Evolutionary conservation across 345 rosid genomes (phyloP), one percentile per base, ranked within the genome.

Genomic region (Raphanus raphanistrum): DNA sequence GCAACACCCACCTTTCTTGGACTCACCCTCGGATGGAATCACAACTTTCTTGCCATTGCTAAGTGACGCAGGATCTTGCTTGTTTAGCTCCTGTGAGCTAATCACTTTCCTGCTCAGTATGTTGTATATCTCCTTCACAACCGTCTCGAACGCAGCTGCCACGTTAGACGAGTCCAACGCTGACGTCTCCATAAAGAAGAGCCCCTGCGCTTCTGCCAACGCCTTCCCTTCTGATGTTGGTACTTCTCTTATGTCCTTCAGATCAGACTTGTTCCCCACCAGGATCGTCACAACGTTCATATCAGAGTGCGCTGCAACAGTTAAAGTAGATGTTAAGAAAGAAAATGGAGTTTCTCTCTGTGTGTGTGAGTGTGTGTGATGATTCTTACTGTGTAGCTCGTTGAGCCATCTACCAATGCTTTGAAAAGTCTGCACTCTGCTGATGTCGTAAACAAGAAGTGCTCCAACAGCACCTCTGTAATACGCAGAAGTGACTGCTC

Each of bases 401-500:
- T 94, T 94, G 64, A 94, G 97, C 98, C 98, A 94, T 85, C 90
- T 88, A 70, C 93, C 96, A 68, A 89, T 83, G 73, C 92, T 92
- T 59, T 92, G 97, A 67, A 92, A 94, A 15, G 98, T 94, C 79
- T 89, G 98, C 58, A 86, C 86, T 76, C 98, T 89, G 76, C 97
- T 92, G 81, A 94, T 89, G 73, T 94, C 98, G 71, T 94, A 94
- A 72, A 94, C 97, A 58, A 94, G 84, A 77, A 94, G 95, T 74
- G 98, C 98, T 76, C 98, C 98, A 26, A 94, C 98, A 12, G 98
- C 97, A 75, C 98, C 98, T 68, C 98, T 81, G 81, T 94, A 94
- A 74, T 94, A 94, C 8, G 98, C 97, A 72, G 97, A 92, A 50
- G 97, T 94, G 55, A 94, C 97, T 63, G 98, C 98, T 76, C 98